Conservation (phyloP, 164 flowering plant species). For the Vitis amurensis region DNA sequence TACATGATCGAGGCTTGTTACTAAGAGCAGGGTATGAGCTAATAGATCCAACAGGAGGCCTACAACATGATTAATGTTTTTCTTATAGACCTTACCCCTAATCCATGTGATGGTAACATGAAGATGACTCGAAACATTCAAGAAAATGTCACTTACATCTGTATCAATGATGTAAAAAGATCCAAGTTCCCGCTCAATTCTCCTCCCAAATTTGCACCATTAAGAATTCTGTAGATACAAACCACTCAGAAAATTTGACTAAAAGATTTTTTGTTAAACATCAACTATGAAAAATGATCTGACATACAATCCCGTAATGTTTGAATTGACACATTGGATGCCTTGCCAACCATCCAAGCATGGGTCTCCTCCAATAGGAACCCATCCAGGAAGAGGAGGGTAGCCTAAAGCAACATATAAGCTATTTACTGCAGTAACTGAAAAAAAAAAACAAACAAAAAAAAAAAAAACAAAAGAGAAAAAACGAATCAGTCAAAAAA, state of each 20-base stretch:
- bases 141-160: conserved; percentile 38
- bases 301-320: conserved; percentile 71
- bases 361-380: conserved; percentile 80
- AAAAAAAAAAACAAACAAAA: not conserved
- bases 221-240: conserved; percentile 35
- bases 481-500: not conserved
- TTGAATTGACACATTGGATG: conserved; percentile 65
- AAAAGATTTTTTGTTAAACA: not conserved
- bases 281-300: not conserved
- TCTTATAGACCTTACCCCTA: too few species aligned
- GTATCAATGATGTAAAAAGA: conserved; percentile 40
- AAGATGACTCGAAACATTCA: too few species aligned
- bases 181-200: conserved; percentile 36
- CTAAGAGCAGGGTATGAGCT: too few species aligned
- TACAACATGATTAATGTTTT: too few species aligned
- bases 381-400: conserved; percentile 79
- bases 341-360: conserved; percentile 88
- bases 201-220: conserved; percentile 52
- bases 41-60: too few species aligned
- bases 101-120: too few species aligned
- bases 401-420: conserved; percentile 59
- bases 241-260: not conserved
- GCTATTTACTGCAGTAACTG: conserved; percentile 67
- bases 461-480: not conserved
- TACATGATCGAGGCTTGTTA: too few species aligned